Evolutionary conservation across 305 asterid genomes (phyloP), one percentile per base, ranked within the genome.

Genomic region (Fraxinus greggii): DNA sequence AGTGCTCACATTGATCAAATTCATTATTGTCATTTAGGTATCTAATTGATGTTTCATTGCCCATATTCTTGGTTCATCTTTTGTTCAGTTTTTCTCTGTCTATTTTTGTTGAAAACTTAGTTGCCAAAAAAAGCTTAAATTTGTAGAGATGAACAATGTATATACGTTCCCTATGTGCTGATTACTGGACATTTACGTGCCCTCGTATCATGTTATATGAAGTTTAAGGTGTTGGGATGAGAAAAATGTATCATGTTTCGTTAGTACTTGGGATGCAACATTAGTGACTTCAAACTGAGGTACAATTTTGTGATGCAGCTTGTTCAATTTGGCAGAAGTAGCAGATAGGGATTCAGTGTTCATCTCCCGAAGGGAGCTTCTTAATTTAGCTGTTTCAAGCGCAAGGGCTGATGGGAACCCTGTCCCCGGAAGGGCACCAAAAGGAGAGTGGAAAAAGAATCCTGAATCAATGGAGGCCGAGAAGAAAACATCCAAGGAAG

Each of bases 321-420:
- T 93, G 91, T 93, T 93, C 86, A 92, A 92, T 93, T 89, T 93
- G 95, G 92, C 97, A 93, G 97, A 90, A 89, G 84, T 85, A 83
- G 85, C 88, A 61, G 78, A 84, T 83, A 87, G 88, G 40, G 70
- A 83, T 74, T 78, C 79, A 5, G 38, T 72, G 59, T 51, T 80
- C 79, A 76, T 70, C 72, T 70, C 81, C 38, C 72, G n/a, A 9
- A 59, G 69, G 78, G 80, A 74, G 69, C 79, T 29, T 67, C 78
- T 32, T 35, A 42, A 33, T 76, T 72, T 78, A 19, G 45, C 70
- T 31, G 79, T 84, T 79, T 81, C 73, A 59, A 83, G 88, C 84
- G 51, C 80, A 81, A 82, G 88, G 80, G 89, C 91, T 59, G 89
- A 87, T 77, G 91, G 92, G 74, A 80, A 36, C 73, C 72, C 80